Evolutionary conservation across 805 yeast species (phyloP).

Genomic region (Candida taoyuanica): DNA sequence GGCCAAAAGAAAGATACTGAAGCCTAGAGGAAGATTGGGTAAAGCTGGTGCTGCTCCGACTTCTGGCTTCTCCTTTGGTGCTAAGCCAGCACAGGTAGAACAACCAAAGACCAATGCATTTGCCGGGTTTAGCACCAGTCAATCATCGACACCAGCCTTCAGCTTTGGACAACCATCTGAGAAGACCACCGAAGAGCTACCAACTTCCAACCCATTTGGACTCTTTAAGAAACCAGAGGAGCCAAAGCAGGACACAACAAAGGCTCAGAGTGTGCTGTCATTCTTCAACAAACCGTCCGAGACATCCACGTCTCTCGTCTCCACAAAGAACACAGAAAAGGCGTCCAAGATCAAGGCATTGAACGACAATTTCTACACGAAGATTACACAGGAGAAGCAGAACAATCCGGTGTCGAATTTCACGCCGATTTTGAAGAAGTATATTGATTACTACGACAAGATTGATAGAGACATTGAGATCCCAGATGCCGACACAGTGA

Average conservation of each 20-base stretch:
- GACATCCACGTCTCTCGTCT: conserved; percentile 7
- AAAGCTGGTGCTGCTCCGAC: conserved; percentile 6
- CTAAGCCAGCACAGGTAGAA: too few species aligned
- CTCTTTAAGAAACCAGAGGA: conserved; percentile 6
- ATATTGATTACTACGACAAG: conserved; percentile 45
- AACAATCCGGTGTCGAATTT: conserved; percentile 52
- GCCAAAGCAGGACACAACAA: conserved; percentile 1
- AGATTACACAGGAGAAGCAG: conserved; percentile 38
- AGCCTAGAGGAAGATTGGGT: conserved; percentile 43
- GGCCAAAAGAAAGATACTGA: conserved; percentile 65
- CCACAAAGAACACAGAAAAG: conserved; percentile 29
- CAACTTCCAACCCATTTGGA: conserved; percentile 12
- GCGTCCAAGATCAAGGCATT: conserved; percentile 57
- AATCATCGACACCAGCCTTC: conserved; percentile 11
- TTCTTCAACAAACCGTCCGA: conserved; percentile 4
- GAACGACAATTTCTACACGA: conserved; percentile 52
- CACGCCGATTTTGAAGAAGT: conserved; percentile 51
- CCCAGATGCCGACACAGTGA: conserved; percentile 18
- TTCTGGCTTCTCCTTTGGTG: too few species aligned
- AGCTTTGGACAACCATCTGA: conserved; percentile 8
- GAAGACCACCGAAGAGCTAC: conserved; percentile 8
- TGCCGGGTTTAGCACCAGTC: conserved; percentile 13
- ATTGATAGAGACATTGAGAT: conserved; percentile 28
- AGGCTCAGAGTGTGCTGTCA: conserved; percentile 6
- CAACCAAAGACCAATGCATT: conserved; percentile 7